Evolutionary conservation across 352 stramenopile species (phyloP).

Genomic region (Pythium monospermum): DNA sequence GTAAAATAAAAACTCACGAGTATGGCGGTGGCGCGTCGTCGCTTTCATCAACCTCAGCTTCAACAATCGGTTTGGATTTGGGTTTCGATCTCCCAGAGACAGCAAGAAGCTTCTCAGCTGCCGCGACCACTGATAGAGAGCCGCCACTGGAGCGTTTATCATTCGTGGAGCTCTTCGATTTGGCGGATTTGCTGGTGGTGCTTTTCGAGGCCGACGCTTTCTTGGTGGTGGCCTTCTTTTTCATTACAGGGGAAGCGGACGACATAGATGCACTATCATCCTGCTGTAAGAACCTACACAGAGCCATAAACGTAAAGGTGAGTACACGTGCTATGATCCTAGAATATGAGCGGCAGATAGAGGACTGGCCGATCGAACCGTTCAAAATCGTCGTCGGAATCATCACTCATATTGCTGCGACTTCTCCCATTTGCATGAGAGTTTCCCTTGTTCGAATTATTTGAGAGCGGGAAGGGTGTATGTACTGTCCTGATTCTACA

Average conservation of each 20-base stretch:
- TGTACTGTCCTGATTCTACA: not conserved
- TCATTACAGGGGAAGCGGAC: constrained; percentile 23
- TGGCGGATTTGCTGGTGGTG: constrained; percentile 2
- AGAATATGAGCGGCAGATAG: no score
- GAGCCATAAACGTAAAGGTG: no score
- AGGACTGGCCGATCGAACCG: no score
- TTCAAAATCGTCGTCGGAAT: constrained; percentile 62
- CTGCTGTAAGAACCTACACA: constrained; percentile 51
- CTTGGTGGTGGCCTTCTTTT: constrained; percentile 11
- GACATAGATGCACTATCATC: constrained; percentile 44
- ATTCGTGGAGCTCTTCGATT: not conserved
- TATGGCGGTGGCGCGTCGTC: constrained; percentile 60
- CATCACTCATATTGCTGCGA: constrained; percentile 24
- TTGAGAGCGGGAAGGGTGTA: not conserved
- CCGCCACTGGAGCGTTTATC: not conserved
- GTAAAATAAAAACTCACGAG: constrained; percentile 17
- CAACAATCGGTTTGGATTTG: constrained; percentile 6
- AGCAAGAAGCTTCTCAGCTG: constrained; percentile 43
- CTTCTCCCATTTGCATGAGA: constrained; percentile 10
- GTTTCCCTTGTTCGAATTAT: constrained; percentile 4
- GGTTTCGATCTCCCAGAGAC: constrained; percentile 34
- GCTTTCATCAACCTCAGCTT: constrained; percentile 31
- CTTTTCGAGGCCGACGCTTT: constrained; percentile 10
- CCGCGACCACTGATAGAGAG: constrained; percentile 35
- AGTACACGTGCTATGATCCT: no score